Evolutionary conservation across 2,329 filamentous ascomycete genomes (phyloP).

Genomic region (Verticillium longisporum): DNA sequence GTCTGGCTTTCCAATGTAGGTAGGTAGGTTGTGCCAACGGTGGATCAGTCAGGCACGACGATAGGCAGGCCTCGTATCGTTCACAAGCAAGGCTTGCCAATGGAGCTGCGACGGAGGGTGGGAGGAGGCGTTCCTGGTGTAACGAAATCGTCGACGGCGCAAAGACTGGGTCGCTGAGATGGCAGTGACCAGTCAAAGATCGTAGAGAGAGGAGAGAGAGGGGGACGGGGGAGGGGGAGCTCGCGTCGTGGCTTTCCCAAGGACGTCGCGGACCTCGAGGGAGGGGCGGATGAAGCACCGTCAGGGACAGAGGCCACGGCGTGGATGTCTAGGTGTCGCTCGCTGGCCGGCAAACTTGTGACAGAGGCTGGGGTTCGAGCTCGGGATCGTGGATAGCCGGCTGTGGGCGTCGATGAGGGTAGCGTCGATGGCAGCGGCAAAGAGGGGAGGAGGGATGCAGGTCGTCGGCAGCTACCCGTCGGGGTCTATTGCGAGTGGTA

Average conservation of each 20-base stretch:
- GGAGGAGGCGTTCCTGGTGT: conserved; percentile 23
- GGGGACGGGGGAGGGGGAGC: neutral
- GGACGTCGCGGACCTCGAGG: conserved; percentile 6
- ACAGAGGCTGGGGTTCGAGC: neutral
- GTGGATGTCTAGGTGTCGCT: neutral
- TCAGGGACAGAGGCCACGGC: neutral
- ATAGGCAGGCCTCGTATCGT: conserved; percentile 22
- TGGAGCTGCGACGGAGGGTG: conserved; percentile 20
- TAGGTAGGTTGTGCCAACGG: neutral
- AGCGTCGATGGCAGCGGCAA: conserved; percentile 2
- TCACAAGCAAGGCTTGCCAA: conserved; percentile 21
- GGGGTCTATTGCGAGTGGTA: conserved; percentile 7
- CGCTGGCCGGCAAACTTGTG: neutral
- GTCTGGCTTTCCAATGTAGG: neutral
- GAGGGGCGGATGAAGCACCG: conserved; percentile 6
- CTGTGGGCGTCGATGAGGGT: neutral
- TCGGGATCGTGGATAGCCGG: neutral
- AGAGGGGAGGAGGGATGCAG: conserved; percentile 4
- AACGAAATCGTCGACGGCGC: conserved; percentile 15
- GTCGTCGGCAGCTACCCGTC: conserved; percentile 8
- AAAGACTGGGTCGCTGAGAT: conserved; percentile 12
- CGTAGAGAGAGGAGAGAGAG: neutral
- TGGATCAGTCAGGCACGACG: conserved; percentile 1
- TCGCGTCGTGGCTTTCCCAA: conserved; percentile 12
- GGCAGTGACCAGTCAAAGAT: conserved; percentile 7